Base-by-base conservation (phyloP, 2,329 filamentous ascomycete genomes). In the Cercospora janseana region DNA sequence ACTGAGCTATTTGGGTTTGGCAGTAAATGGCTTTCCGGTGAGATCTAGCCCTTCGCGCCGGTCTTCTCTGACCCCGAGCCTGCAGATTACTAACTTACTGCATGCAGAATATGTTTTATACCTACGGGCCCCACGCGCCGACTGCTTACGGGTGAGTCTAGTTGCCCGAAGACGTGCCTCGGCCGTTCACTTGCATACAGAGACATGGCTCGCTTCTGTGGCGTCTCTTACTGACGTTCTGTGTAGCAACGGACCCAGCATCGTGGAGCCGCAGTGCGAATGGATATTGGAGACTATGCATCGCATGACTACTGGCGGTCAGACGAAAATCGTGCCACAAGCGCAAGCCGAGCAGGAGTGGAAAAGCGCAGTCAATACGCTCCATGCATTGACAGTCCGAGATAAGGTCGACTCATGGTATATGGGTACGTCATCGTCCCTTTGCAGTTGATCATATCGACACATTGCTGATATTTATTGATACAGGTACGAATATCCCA, bases 391-490 rank as follows among this genome's bases (percentile, higher is more conserved):
- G 59, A 73, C 71, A 3, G 55, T 75, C 16, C 69, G 73, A 56
- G 70, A 70, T 6, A 63, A 64, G 20, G 69, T 69, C 0, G 67
- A 70, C 20, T 66, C 63, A 5, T 73, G 70, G 72, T 75, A 75
- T 43, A 62, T 60, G 55, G 59, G 56, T 50, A 41, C 13, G 41
- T 43, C 35, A 40, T 18, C 4, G 35, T n/a, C n/a, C n/a, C n/a
- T n/a, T n/a, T n/a, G n/a, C n/a, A n/a, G n/a, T n/a, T n/a, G n/a
- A n/a, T n/a, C n/a, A n/a, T n/a, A 40, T 10, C 3, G 3, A 23
- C 5, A 24, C 4, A 7, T 23, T 15, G 3, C 16, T 10, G 3
- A 8, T 15, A 2, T 5, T 20, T 15, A 13, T 24, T 24, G n/a
- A 34, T 23, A 9, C 21, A 54, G 70, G 57, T 31, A 67, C 68